Conservation (phyloP, 495 filamentous ascomycete genomes). For the Penicillium tannophilum region DNA sequence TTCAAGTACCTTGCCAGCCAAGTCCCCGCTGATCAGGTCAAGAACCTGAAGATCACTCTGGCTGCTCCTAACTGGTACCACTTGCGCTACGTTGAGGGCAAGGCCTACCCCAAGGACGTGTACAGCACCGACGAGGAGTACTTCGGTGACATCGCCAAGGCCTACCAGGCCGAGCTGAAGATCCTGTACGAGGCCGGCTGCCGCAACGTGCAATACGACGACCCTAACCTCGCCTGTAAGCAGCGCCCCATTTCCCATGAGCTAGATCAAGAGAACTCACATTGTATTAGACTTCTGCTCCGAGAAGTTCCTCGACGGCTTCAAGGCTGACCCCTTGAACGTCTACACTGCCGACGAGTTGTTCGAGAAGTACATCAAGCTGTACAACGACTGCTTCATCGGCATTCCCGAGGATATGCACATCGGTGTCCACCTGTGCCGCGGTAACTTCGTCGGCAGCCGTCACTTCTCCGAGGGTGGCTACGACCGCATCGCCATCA, state of each 20-base stretch:
- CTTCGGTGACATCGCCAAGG: conserved; percentile 73
- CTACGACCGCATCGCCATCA: conserved; percentile 78
- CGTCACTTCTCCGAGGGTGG: conserved; percentile 80
- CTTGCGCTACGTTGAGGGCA: conserved; percentile 69
- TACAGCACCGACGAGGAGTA: conserved; percentile 70
- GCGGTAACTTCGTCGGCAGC: conserved; percentile 77
- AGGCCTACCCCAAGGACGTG: conserved; percentile 65
- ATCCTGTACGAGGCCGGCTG: conserved; percentile 69
- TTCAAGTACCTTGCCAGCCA: conserved; percentile 68
- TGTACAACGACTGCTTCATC: conserved; percentile 74
- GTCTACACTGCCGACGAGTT: conserved; percentile 63
- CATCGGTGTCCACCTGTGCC: conserved; percentile 76
- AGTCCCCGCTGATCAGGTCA: conserved; percentile 59
- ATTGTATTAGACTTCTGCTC: conserved; percentile 68
- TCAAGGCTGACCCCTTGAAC: conserved; percentile 58
- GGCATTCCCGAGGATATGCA: conserved; percentile 68
- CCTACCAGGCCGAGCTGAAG: conserved; percentile 67
- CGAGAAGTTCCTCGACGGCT: conserved; percentile 70
- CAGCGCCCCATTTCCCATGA: neutral
- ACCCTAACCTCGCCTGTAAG: conserved; percentile 76
- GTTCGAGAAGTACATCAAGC: conserved; percentile 71
- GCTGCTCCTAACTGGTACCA: conserved; percentile 76
- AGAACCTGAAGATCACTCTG: conserved; percentile 71
- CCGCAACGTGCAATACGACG: conserved; percentile 74
- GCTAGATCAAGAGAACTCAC: neutral